Percentiles rank a stretch among this genome's conserved stretches.
phyloP scores from a whole-genome alignment of 2,329 filamentous ascomycete species.

The Didymella segeticola region DNA sequence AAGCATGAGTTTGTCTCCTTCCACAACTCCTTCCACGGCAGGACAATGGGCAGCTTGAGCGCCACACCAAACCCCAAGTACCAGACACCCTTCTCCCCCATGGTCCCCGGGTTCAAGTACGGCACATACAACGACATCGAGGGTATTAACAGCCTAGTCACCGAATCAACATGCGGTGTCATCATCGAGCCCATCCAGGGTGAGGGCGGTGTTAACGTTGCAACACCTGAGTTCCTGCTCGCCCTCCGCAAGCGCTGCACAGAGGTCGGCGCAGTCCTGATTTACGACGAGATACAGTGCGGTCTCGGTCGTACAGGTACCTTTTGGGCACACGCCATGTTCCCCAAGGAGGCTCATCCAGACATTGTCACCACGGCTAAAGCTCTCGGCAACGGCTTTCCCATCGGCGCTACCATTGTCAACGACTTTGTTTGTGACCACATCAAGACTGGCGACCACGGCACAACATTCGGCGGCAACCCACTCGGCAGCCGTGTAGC shows the following conservation, averaged over 20 bases:
- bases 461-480: slow-evolving; percentile 93
- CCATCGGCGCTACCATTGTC: slow-evolving; percentile 82
- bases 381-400: slow-evolving; percentile 94
- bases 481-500: slow-evolving; percentile 84
- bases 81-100: slow-evolving; percentile 91
- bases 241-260: slow-evolving; percentile 85
- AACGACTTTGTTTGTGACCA: slow-evolving; percentile 72
- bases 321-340: slow-evolving; percentile 84
- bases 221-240: slow-evolving; percentile 79
- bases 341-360: slow-evolving; percentile 82
- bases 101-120: slow-evolving; percentile 92
- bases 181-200: slow-evolving; percentile 98
- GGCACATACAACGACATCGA: slow-evolving; percentile 84
- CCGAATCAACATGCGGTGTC: slow-evolving; percentile 86
- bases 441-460: slow-evolving; percentile 81
- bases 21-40: slow-evolving; percentile 90
- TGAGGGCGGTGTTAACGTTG: slow-evolving; percentile 89
- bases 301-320: slow-evolving; percentile 85
- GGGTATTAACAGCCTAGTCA: slow-evolving; percentile 75
- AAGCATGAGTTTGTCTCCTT: slow-evolving; percentile 93
- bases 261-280: slow-evolving; percentile 84
- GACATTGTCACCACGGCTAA: slow-evolving; percentile 95
- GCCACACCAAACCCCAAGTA: slow-evolving; percentile 98
- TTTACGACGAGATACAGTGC: slow-evolving; percentile 98
- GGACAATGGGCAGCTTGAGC: slow-evolving; percentile 94